Base-by-base conservation (phyloP, 768 basidiomycete genomes). In the Agaricus bisporus region DNA sequence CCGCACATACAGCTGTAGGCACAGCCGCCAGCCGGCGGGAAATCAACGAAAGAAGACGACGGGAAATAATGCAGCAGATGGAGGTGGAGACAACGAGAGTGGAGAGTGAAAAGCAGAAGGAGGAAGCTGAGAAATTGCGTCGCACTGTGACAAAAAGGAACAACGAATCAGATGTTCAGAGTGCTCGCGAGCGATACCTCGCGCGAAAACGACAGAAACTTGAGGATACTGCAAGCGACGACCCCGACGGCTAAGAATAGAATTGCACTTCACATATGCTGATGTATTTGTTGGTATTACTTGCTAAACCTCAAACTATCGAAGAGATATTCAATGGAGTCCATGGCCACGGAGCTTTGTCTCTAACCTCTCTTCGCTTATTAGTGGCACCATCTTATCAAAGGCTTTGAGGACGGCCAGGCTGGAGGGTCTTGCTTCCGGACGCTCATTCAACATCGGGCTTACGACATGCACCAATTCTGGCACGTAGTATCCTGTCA, bases 21-120 rank as follows among this genome's bases (percentile, higher is more conserved):
- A 77, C 80, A 14, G 89, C 92, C 22, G 91, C 95, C 0, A 85
- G 78, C 63, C 77, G 82, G 60, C 77, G 71, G 60, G 93, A 95
- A 68, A 88, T 95, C 49, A 86, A 90, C 56, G 88, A 91, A 63
- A 80, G 97, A 53, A 81, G 95, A 61, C 73, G 80, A 17, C 76
- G 80, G 52, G 87, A 97, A 65, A 80, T 98, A 22, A 80, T 80
- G 56, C 71, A 75, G 49, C 94, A 98, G 69, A 71, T 97, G 74
- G 80, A 81, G 48, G 85, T 82, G 59, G 90, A 95, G 64, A 73
- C 78, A 49, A 77, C 79, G 57, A 80, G 86, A 56, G 60, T 81
- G 38, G 71, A 73, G 55, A 64, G 71, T 55, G 82, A 84, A 64
- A 81, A 71, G 63, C 78, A 79, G 60, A 73, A 72, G 56, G 75